Percentiles rank a stretch among this genome's conserved stretches.
These are phyloP conservation scores for Linnemannia exigua DNA, from an alignment of 192 early-diverging fungal species.

Conservation along the genomic window DNA sequence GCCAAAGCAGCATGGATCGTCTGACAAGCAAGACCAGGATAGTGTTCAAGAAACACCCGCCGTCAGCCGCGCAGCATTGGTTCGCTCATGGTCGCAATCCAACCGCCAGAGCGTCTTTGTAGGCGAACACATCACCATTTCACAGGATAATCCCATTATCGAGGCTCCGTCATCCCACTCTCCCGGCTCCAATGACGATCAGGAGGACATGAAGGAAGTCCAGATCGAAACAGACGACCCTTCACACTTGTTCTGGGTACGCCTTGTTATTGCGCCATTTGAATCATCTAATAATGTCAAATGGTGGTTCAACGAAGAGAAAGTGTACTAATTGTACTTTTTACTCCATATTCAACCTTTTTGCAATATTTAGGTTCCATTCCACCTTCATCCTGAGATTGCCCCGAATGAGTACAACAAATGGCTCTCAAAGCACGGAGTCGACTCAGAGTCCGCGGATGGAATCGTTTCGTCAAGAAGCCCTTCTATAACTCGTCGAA, in stretches of 20 bases:
- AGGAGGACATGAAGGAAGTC: slow-evolving; percentile 57
- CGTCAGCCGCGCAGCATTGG: neutral
- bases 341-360: neutral
- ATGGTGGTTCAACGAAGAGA: neutral
- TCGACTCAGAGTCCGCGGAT: slow-evolving; percentile 22
- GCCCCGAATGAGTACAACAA: slow-evolving; percentile 62
- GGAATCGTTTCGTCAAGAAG: slow-evolving; percentile 35
- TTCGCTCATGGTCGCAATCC: slow-evolving; percentile 20
- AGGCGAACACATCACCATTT: slow-evolving; percentile 27
- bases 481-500: slow-evolving; percentile 47
- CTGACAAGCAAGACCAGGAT: neutral
- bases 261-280: neutral
- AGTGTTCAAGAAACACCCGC: neutral
- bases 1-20: neutral
- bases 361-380: slow-evolving; percentile 44
- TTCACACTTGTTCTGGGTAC: slow-evolving; percentile 62
- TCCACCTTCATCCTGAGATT: slow-evolving; percentile 63
- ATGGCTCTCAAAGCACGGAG: slow-evolving; percentile 59
- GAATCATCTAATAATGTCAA: neutral
- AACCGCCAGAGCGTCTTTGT: slow-evolving; percentile 43
- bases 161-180: slow-evolving; percentile 27
- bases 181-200: slow-evolving; percentile 30
- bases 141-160: slow-evolving; percentile 22
- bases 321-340: neutral
- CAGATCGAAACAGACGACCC: slow-evolving; percentile 58